Base-by-base conservation (phyloP, 768 basidiomycete genomes). In the Ephemerocybe angulata region DNA sequence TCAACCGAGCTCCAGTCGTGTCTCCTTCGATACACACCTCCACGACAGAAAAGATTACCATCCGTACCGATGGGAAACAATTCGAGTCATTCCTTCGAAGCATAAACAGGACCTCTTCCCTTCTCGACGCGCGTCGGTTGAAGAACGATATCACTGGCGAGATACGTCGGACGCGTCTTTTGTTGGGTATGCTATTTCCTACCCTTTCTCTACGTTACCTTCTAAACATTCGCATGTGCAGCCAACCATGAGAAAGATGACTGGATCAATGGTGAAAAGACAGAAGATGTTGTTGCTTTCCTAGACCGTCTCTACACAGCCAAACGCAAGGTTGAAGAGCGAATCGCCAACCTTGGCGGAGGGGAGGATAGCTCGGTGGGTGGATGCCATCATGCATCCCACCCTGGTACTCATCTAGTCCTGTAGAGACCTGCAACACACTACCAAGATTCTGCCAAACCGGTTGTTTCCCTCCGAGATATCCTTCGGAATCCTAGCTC, bases 61-160 rank as follows among this genome's bases (percentile, higher is more conserved):
- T 89, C 55, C 83, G 84, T 28, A 96, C 93, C 1, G 84, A 88
- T 62, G 62, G 81, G 7, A 85, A 86, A 43, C 88, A 94, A 54
- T 98, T 98, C 61, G 95, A 98, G 60, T 87, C 86, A 0, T 98
- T 98, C 68, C 73, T 98, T 49, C 82, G 85, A 29, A 91, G 93
- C 54, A 93, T 98, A 64, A 82, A 78, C 57, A 82, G 85, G 29
- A 86, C 86, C 62, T 87, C 87, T 11, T 94, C 88, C 3, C 75
- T 98, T 5, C 69, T 94, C 29, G 97, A 99, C 63, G 94, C 94
- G 3, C 80, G 93, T 52, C 78, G 95, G 22, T 70, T 98, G 35
- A 90, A 95, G 72, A 95, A 91, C 59, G 97, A 99, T 62, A 80
- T 99, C 31, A 84, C 88, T 58, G 83, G 90, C n/a, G 94, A 98